Conservation (phyloP, 108 stramenopile species). For the Cyclostephanos invisitatus region DNA sequence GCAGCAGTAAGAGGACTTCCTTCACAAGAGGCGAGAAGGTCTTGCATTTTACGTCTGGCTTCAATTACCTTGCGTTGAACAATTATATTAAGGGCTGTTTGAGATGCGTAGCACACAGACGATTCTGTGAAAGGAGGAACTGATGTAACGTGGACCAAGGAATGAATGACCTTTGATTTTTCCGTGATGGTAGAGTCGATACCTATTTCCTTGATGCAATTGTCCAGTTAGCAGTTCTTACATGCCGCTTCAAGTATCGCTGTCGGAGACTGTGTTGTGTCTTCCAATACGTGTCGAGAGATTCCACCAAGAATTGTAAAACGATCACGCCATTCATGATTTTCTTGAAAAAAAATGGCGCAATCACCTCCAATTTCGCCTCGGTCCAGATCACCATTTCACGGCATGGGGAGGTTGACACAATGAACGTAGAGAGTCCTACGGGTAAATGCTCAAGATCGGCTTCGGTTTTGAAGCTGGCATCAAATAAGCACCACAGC, state of each 20-base stretch:
- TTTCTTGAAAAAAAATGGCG: constrained; percentile 1
- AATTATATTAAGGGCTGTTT: too few species aligned
- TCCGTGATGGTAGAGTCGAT: background rate
- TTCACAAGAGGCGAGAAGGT: background rate
- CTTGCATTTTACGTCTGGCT: background rate
- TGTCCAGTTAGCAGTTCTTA: background rate
- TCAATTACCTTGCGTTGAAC: background rate
- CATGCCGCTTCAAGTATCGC: constrained; percentile 10
- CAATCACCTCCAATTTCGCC: constrained; percentile 12
- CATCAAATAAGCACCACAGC: too few species aligned
- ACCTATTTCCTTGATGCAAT: constrained; percentile 2
- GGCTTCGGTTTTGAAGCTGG: too few species aligned
- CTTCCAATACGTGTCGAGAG: too few species aligned
- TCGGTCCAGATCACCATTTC: constrained; percentile 20
- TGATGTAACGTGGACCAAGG: constrained; percentile 10
- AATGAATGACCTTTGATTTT: background rate
- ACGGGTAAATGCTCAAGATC: too few species aligned
- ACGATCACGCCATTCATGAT: constrained; percentile 11
- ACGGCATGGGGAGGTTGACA: constrained; percentile 11
- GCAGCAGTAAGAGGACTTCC: constrained; percentile 5
- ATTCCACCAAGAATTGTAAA: too few species aligned
- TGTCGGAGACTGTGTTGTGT: background rate
- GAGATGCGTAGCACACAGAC: constrained; percentile 7
- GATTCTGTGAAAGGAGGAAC: background rate
- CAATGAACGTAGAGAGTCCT: constrained; percentile 6